A percentile compares a stretch with the other conserved stretches of the same genome.
Evolutionary conservation across 164 flowering plant genomes (phyloP).

Genomic region (Kalanchoe fedtschenkoi): DNA sequence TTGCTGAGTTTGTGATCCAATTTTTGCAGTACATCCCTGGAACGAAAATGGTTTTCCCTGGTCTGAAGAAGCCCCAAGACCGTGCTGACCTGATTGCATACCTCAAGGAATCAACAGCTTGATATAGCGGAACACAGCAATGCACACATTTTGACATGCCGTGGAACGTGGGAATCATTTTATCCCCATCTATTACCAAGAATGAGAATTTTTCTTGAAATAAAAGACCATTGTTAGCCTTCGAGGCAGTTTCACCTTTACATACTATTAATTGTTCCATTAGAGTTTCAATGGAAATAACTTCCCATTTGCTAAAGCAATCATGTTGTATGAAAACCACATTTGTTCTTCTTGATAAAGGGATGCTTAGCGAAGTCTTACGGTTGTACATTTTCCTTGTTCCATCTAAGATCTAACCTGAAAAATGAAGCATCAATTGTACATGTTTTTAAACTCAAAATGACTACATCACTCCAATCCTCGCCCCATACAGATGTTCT

Average conservation of each 20-base stretch:
- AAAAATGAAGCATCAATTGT: too few relatives aligned
- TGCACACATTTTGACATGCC: background rate
- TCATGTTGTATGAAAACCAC: background rate
- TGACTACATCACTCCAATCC: too few relatives aligned
- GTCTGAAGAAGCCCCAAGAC: conserved; percentile 1
- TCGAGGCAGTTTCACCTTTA: background rate
- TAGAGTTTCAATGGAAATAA: background rate
- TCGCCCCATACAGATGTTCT: background rate
- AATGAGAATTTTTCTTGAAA: background rate
- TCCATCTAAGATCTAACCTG: too few relatives aligned
- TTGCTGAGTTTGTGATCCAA: background rate
- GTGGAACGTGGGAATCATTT: too few relatives aligned
- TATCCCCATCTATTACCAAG: background rate
- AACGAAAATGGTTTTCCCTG: conserved; percentile 1
- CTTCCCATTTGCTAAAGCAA: background rate
- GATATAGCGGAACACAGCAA: background rate
- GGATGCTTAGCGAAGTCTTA: too few relatives aligned
- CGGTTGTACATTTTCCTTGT: too few relatives aligned
- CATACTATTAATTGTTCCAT: background rate
- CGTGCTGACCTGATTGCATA: background rate
- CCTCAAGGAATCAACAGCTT: background rate
- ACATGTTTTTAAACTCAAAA: too few relatives aligned
- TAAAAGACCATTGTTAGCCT: background rate
- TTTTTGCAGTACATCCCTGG: conserved; percentile 2
- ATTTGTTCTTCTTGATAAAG: too few relatives aligned